Base-by-base conservation (phyloP, 306 rosid species). In the Abrus pulchellus region DNA sequence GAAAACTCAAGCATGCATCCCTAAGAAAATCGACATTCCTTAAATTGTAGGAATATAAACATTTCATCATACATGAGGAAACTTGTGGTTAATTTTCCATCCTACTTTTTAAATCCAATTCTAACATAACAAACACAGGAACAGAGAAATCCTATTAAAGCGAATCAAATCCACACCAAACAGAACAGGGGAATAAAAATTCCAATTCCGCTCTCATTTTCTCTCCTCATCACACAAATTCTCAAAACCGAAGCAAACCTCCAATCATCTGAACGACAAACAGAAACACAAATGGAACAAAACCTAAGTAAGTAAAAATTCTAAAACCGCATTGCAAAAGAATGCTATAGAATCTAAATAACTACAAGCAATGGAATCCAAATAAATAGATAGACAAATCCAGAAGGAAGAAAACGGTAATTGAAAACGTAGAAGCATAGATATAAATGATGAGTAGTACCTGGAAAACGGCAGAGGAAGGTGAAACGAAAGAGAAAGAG, bases 381-480 rank as follows among this genome's bases (percentile, higher is more conserved):
- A 29, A 45, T 2, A 33, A 61, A 33, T 11, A 32, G 33, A 33
- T 11, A 32, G 33, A 59, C 4, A 9, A 11, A 50, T 50, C 20
- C n/a, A 4, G 54, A 43, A 43, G 43, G 4, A 7, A 41, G 54
- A 45, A 68, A 11, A 28, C 45, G 73, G 3, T 44, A 67, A 20
- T 43, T 5, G 20, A 53, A 68, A 9, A 9, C 13, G 61, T 6
- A 12, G n/a, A 60, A 0, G 44, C 6, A 14, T 29, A 7, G 56
- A 29, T 8, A 33, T 12, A 29, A 5, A 6, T 1, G 49, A n/a
- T 1, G 32, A 13, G 29, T 50, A 90, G 29, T 45, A 92, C 97
- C 93, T 92, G 93, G 68, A 90, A 92, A 44, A 92, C 92, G 7
- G 92, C 94, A 10, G 97, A 90, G 61, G 80, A 3, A 10, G 97